Evolutionary conservation across 1,284 basidiomycete species (phyloP).

Genomic region (Boletus semigastroideus): DNA sequence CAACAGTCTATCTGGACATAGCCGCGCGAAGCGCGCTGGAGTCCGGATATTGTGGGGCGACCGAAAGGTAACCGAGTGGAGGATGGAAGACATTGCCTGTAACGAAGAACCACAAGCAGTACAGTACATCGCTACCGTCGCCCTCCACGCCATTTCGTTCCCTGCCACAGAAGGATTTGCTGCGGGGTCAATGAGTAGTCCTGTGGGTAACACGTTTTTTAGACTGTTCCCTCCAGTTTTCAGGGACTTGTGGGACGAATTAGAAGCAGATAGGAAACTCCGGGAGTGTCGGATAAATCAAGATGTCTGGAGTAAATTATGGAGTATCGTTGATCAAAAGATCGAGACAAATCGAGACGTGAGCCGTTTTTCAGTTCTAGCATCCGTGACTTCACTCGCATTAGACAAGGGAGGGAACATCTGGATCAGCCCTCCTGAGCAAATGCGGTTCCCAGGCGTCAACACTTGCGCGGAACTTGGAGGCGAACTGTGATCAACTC

Average conservation of each 20-base stretch:
- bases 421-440: conserved; percentile 29
- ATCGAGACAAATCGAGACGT: conserved; percentile 47
- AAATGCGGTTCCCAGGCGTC: conserved; percentile 16
- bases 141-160: conserved; percentile 75
- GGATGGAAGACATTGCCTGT: conserved; percentile 87
- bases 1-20: conserved; percentile 58
- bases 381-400: conserved; percentile 2
- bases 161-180: conserved; percentile 64
- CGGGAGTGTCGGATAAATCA: conserved; percentile 69
- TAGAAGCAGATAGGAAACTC: conserved; percentile 66
- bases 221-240: conserved; percentile 79
- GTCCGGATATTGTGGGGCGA: conserved; percentile 75
- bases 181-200: conserved; percentile 40
- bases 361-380: conserved; percentile 9
- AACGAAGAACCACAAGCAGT: conserved; percentile 79
- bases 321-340: conserved; percentile 60
- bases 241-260: conserved; percentile 92
- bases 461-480: conserved; percentile 23
- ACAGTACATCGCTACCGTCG: conserved; percentile 87
- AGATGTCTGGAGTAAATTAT: conserved; percentile 68
- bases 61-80: conserved; percentile 65
- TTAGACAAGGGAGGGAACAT: conserved; percentile 32
- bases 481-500: conserved; percentile 48
- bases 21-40: conserved; percentile 70
- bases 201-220: conserved; percentile 58